Base-by-base conservation (phyloP, 768 basidiomycete species). In the Kwoniella sp. region DNA sequence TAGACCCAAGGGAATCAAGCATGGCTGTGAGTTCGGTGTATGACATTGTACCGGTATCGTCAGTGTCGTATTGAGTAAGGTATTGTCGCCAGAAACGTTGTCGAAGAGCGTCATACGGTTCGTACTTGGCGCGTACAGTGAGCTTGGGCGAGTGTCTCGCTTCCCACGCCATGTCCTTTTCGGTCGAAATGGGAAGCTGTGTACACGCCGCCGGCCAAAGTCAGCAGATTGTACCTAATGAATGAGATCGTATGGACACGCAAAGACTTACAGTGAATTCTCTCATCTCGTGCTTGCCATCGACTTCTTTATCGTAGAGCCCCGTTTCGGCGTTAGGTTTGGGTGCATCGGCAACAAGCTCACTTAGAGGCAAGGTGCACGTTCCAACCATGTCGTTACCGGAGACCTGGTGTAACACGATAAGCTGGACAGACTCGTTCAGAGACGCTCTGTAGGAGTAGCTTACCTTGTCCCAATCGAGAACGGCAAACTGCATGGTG, bases 1-100 rank as follows among this genome's bases (percentile, higher is more conserved):
- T 98, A 2, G 93, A 96, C 4, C 93, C 93, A 37, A 99, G 87
- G 1, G 94, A 95, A 81, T 97, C 95, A 47, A 99, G 88, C 90
- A 97, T 93, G 12, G 90, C 90, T 0, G 89, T 90, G 30, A 96
- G 83, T 79, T 98, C 96, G 59, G 94, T 82, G 65, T 88, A 88
- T 0, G 91, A 92, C 44, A 94, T 81, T 1, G 84, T 77, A 22
- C 82, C 82, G 0, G 87, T 89, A 65, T 93, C 90, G 79, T 94
- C 92, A 0, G 88, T 85, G 70, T 96, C 94, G 80, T 97, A 98
- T 69, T 94, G 90, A 55, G 85, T 85, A 44, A 95, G 85, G 78
- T 91, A 93, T 67, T 90, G 88, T 1, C 87, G 83, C 93, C 93
- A 96, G 83, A 94, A 93, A 1, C 86, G 86, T 73, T 92, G 91